Percentiles rank a stretch among this genome's conserved stretches.
phyloP scores from a whole-genome alignment of 768 basidiomycete genomes.

The Suillus paluster region DNA sequence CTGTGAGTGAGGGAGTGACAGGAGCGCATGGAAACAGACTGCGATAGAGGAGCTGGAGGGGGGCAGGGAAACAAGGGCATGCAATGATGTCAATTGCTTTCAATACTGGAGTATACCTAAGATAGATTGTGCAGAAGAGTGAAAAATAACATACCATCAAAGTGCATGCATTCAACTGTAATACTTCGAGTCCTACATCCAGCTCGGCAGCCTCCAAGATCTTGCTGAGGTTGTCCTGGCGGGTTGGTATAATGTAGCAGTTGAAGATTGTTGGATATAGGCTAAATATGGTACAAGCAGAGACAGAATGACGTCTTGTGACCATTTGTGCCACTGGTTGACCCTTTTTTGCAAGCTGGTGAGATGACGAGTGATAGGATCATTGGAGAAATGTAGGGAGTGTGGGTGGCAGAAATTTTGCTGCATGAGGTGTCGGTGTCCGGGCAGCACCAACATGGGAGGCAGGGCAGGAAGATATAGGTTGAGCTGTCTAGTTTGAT shows the following conservation, averaged over 20 bases:
- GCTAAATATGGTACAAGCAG: neutral
- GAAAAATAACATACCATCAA: neutral
- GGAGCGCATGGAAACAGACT: too few species aligned
- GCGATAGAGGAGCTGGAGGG: constrained; percentile 26
- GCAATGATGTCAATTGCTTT: constrained; percentile 10
- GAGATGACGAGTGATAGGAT: neutral
- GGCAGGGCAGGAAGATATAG: neutral
- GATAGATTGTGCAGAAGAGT: neutral
- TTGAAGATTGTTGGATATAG: neutral
- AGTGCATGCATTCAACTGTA: constrained; percentile 1
- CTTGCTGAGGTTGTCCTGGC: neutral
- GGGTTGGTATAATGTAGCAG: neutral
- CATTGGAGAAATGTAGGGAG: neutral
- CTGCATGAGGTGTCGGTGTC: neutral
- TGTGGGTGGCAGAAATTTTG: neutral
- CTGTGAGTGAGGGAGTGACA: constrained; percentile 31
- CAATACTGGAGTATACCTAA: neutral
- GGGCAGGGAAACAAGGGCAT: constrained; percentile 20
- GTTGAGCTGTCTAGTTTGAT: neutral
- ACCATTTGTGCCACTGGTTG: constrained; percentile 8
- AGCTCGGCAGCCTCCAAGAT: neutral
- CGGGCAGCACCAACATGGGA: neutral
- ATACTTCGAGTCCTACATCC: neutral
- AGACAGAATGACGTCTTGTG: neutral
- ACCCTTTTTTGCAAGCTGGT: constrained; percentile 3